Percentiles rank a stretch among this genome's conserved stretches.
These are phyloP conservation scores for Rutidosis leptorrhynchoides DNA, from an alignment of 129 eudicot species.

Conservation along the genomic window DNA sequence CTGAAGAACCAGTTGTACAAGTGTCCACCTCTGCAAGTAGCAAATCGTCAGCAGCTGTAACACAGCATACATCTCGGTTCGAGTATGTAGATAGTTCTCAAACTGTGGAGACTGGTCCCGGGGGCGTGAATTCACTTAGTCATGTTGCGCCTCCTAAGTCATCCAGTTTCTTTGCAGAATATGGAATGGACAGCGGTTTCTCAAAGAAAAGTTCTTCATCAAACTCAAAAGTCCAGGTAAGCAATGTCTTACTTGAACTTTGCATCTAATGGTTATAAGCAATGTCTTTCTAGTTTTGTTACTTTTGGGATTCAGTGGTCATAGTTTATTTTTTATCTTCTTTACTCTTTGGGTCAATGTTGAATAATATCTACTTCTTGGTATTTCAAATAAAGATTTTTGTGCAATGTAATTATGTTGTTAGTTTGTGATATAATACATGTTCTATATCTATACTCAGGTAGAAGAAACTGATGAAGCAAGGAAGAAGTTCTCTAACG, in stretches of 20 bases:
- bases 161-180: constrained; percentile 79
- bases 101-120: constrained; percentile 55
- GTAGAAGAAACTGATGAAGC: constrained; percentile 96
- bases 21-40: constrained; percentile 63
- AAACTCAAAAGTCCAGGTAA: constrained; percentile 77
- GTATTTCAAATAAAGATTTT: not conserved
- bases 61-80: constrained; percentile 73
- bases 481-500: constrained; percentile 95
- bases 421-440: not conserved
- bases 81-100: constrained; percentile 72
- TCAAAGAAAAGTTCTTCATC: constrained; percentile 64
- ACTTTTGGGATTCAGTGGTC: not conserved
- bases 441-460: constrained; percentile 29
- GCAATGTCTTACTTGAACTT: not conserved
- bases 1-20: constrained; percentile 76
- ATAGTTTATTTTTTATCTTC: not conserved
- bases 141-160: constrained; percentile 89
- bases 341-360: not conserved
- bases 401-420: not conserved
- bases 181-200: constrained; percentile 93
- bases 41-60: constrained; percentile 38
- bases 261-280: not conserved
- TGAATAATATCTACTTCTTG: not conserved
- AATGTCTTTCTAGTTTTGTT: not conserved
- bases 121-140: constrained; percentile 57